Percentiles rank a stretch among this genome's conserved stretches.
Conservation (phyloP, 345 rosid genomes). For the Camelina neglecta region DNA sequence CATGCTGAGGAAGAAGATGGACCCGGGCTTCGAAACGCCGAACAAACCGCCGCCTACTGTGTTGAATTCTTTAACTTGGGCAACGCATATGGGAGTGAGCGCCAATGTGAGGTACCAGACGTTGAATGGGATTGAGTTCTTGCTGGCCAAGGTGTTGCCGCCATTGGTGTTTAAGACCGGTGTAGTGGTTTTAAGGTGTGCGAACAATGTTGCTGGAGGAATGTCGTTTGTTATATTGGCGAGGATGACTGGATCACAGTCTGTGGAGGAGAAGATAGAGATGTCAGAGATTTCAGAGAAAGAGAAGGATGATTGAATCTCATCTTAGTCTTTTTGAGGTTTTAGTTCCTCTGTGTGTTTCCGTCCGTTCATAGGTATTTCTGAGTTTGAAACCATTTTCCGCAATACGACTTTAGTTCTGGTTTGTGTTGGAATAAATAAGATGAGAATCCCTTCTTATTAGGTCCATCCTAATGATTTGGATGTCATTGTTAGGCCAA, state of each 20-base stretch:
- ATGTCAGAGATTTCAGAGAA: conserved; percentile 20
- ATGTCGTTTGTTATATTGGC: conserved; percentile 91
- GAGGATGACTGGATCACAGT: conserved; percentile 93
- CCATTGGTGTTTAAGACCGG: conserved; percentile 76
- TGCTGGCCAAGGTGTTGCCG: conserved; percentile 66
- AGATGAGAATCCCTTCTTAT: conserved; percentile 13
- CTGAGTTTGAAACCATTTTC: conserved; percentile 15
- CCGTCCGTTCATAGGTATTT: conserved; percentile 33
- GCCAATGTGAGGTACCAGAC: conserved; percentile 94
- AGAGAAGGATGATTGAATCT: conserved; percentile 39
- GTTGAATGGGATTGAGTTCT: conserved; percentile 78
- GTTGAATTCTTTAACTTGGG: conserved; percentile 89
- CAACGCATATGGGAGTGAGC: conserved; percentile 88
- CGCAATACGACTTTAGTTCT: neutral
- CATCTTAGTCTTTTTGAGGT: conserved; percentile 11
- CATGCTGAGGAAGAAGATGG: conserved; percentile 92
- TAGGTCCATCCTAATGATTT: conserved; percentile 28
- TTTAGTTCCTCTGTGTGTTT: conserved; percentile 16
- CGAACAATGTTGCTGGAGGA: conserved; percentile 87
- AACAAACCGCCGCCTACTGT: conserved; percentile 90
- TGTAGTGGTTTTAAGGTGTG: conserved; percentile 78
- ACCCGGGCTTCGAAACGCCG: conserved; percentile 83
- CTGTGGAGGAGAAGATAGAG: conserved; percentile 44
- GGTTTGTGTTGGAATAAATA: conserved; percentile 29
- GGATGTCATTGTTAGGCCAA: conserved; percentile 22